These are phyloP conservation scores for Plasmodium knowlesi DNA, from an alignment of 169 alveolate genomes.

Conservation along the genomic window DNA sequence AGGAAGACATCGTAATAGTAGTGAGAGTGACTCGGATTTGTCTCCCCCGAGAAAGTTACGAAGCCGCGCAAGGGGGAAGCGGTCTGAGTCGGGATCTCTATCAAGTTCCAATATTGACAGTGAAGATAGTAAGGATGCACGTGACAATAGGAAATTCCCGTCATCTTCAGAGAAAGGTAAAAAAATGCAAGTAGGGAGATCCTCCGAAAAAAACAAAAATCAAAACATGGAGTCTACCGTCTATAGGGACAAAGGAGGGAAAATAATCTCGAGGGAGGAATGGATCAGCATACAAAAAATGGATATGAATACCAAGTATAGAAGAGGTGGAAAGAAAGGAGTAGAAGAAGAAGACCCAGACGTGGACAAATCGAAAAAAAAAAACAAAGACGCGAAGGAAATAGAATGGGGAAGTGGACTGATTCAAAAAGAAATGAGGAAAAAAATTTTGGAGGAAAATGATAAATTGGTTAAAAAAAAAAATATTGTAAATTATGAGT, in stretches of 20 bases:
- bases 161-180: background rate
- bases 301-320: constrained; percentile 2
- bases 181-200: background rate
- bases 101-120: background rate
- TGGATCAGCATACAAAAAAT: constrained; percentile 23
- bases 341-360: background rate
- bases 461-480: constrained; percentile 34
- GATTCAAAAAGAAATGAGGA: constrained; percentile 55
- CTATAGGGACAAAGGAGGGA: constrained; percentile 62
- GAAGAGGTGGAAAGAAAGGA: background rate
- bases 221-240: background rate
- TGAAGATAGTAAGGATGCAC: background rate
- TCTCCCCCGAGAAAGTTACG: background rate
- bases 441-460: constrained; percentile 43
- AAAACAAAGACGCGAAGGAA: background rate
- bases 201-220: background rate
- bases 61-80: background rate
- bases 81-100: background rate
- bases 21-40: background rate
- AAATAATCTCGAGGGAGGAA: constrained; percentile 69
- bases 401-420: constrained; percentile 66
- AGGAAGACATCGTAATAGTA: background rate
- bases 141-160: background rate
- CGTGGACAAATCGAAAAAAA: background rate
- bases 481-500: constrained; percentile 63